Conservation (phyloP, 768 basidiomycete genomes). For the Tephrocybe sp. region DNA sequence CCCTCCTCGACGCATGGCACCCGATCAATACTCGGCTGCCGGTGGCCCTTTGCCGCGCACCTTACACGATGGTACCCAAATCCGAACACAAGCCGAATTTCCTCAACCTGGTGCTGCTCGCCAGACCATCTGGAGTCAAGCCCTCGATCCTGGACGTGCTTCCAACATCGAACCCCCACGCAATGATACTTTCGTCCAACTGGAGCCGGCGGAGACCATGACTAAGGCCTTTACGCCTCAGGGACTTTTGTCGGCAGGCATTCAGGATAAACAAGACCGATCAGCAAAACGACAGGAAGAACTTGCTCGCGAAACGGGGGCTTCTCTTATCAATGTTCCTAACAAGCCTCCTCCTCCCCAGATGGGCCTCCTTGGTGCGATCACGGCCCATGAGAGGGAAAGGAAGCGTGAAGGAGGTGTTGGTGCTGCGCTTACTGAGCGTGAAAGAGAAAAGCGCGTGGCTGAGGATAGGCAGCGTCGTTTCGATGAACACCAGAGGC, state of each 20-base stretch:
- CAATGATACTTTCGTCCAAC: slow-evolving; percentile 69
- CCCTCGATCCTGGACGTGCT: slow-evolving; percentile 68
- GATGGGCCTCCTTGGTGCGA: slow-evolving; percentile 92
- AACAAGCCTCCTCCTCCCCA: slow-evolving; percentile 94
- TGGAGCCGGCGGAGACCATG: slow-evolving; percentile 73
- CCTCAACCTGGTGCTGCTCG: slow-evolving; percentile 55
- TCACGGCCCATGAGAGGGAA: slow-evolving; percentile 93
- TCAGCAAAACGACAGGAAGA: slow-evolving; percentile 96
- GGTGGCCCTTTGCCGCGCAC: slow-evolving; percentile 42
- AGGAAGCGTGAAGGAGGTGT: slow-evolving; percentile 93
- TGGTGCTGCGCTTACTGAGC: slow-evolving; percentile 91
- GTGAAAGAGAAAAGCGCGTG: slow-evolving; percentile 88
- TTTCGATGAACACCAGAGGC: slow-evolving; percentile 86
- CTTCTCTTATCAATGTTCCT: slow-evolving; percentile 93
- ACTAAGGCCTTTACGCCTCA: slow-evolving; percentile 96
- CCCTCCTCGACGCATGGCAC: slow-evolving; percentile 44
- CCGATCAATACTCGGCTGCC: slow-evolving; percentile 46
- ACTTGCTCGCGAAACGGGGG: slow-evolving; percentile 87
- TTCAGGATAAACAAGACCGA: slow-evolving; percentile 94
- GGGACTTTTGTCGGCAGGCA: slow-evolving; percentile 89
- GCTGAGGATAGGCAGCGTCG: slow-evolving; percentile 93
- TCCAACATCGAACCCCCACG: slow-evolving; percentile 37
- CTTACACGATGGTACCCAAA: slow-evolving; percentile 53
- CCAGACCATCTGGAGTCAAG: slow-evolving; percentile 86
- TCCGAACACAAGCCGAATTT: slow-evolving; percentile 56